Evolutionary conservation across 345 rosid species (phyloP), one percentile per base, ranked within the genome.

Genomic region (Balakata baccata): DNA sequence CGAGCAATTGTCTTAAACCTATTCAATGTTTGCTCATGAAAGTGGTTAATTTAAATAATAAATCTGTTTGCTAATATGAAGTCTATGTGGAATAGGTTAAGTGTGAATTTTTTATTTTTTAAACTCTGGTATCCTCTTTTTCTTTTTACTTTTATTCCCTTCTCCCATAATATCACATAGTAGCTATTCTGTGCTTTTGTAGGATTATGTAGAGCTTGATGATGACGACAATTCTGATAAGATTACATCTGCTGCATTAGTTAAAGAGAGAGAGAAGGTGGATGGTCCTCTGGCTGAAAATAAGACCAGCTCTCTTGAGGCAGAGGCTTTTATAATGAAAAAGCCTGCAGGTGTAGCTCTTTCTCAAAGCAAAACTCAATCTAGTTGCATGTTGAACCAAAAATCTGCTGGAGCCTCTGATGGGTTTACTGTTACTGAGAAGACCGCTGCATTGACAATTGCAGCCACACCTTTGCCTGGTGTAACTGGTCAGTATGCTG

Each of bases 171-270:
- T 18, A 2, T 45, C 5, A 25, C 13, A 11, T 29, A 66, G 16
- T 3, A 1, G 18, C 13, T 57, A 6, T 66, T 51, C 16, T 38
- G 45, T 12, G 49, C 34, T 54, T 71, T 74, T 73, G 69, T 80
- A 95, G 99, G 98, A 92, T 79, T 81, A 74, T 75, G 60, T 92
- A 78, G 95, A 89, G 53, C 74, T 87, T 87, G 99, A 91, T 72
- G 92, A 88, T 74, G 94, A 89, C 50, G 82, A 68, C 49, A 50
- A 66, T 74, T 43, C 74, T 16, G 78, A 63, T 74, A 84, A 76
- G 70, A 70, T 50, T 29, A 69, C 70, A 41, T 69, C 86, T 80
- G 64, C 82, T 72, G 53, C 71, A 46, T 64, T 62, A 49, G 72
- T 41, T 74, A 82, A 75, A 58, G 80, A 73, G 72, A 79, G 65